Conservation (phyloP, 2,329 filamentous ascomycete genomes). For the Cercospora berteroae region DNA sequence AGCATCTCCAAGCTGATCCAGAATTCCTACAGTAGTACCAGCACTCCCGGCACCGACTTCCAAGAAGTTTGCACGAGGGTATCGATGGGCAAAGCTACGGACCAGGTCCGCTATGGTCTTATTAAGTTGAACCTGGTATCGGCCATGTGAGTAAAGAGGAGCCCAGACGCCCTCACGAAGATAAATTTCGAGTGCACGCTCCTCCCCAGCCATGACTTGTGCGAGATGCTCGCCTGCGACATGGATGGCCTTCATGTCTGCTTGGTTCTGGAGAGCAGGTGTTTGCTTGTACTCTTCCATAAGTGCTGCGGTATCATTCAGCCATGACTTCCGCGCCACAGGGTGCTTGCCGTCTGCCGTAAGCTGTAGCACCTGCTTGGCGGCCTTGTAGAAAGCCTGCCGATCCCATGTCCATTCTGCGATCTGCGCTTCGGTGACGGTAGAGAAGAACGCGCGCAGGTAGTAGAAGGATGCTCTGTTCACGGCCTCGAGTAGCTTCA, state of each 20-base stretch:
- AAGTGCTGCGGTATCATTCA: constrained; percentile 15
- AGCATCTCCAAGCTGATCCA: constrained; percentile 33
- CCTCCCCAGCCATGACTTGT: constrained; percentile 36
- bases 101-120: constrained; percentile 29
- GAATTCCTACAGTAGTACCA: constrained; percentile 41
- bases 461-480: constrained; percentile 22
- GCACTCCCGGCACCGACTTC: constrained; percentile 50
- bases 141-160: constrained; percentile 30
- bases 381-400: constrained; percentile 19
- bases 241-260: constrained; percentile 22
- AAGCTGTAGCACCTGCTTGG: constrained; percentile 11
- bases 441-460: constrained; percentile 18
- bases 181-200: constrained; percentile 20
- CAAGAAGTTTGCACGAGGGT: constrained; percentile 46
- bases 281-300: constrained; percentile 20
- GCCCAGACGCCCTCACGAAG: constrained; percentile 22
- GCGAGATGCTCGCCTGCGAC: constrained; percentile 39
- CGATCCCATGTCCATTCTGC: constrained; percentile 23
- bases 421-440: constrained; percentile 12
- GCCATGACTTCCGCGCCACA: constrained; percentile 12
- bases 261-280: constrained; percentile 14
- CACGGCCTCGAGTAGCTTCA: constrained; percentile 20
- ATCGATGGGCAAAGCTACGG: constrained; percentile 38
- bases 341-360: constrained; percentile 20
- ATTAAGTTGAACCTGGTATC: constrained; percentile 43